A percentile compares a stretch with the other conserved stretches of the same genome.
Conservation (phyloP, 257 asterid species). For the Plectranthus barbatus region DNA sequence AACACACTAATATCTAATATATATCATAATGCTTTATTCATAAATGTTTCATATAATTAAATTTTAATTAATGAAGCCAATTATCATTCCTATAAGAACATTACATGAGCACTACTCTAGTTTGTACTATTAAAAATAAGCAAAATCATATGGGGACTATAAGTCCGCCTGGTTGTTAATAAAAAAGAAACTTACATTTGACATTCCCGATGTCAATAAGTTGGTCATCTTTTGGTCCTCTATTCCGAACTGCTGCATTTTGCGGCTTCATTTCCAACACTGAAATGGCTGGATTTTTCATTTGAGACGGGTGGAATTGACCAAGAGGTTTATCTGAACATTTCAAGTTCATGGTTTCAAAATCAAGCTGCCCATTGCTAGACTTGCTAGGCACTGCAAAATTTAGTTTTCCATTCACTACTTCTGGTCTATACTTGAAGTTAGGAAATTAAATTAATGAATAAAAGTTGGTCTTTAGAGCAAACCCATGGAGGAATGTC, state of each 20-base stretch:
- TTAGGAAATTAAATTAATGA: slow-evolving; percentile 3
- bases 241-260: slow-evolving; percentile 19
- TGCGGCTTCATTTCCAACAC: slow-evolving; percentile 26
- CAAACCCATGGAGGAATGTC: slow-evolving; percentile 31
- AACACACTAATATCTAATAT: neutral
- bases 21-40: neutral
- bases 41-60: too few relatives aligned
- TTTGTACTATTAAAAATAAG: neutral
- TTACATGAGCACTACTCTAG: neutral
- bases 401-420: slow-evolving; percentile 4
- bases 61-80: too few relatives aligned
- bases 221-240: slow-evolving; percentile 24
- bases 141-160: neutral
- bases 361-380: slow-evolving; percentile 19
- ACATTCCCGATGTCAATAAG: slow-evolving; percentile 15
- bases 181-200: slow-evolving; percentile 28
- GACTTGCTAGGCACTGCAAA: slow-evolving; percentile 37
- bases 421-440: neutral
- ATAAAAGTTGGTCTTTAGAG: neutral
- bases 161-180: neutral
- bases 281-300: slow-evolving; percentile 20
- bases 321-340: slow-evolving; percentile 21
- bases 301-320: slow-evolving; percentile 22
- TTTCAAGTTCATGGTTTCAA: slow-evolving; percentile 24
- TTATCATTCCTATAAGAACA: neutral